Evolutionary conservation across 2,329 filamentous ascomycete genomes (phyloP), one percentile per base, ranked within the genome.

Genomic region (Chaetoscypha palmicola): DNA sequence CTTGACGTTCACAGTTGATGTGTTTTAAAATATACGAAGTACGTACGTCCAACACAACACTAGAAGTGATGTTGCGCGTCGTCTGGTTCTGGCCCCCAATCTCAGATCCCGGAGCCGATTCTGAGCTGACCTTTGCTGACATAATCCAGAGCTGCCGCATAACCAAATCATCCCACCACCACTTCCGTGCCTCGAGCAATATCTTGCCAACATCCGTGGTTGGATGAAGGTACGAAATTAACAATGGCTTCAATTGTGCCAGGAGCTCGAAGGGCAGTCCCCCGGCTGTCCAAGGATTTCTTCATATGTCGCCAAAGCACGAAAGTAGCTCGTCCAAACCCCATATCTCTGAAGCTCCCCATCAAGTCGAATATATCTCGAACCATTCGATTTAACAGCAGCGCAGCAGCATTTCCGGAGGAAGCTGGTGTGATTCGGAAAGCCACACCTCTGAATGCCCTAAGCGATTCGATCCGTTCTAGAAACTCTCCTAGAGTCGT

Each of bases 231-330:
- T 24, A 28, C 38, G 17, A 33, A 10, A 4, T 19, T 46, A 22
- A 39, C 55, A 47, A 63, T 63, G 60, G 54, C 60, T 45, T 63
- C 55, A 43, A 26, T 62, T 33, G 30, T 63, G 4, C 54, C 59
- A 14, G 52, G 53, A 9, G 39, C 62, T 20, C 51, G 60, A 20
- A 48, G 58, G 37, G 55, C 52, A 34, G 47, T 51, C 21, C 59
- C 59, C 8, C 47, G 46, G 30, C 49, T 62, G 38, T 52, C 56
- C 11, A 46, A 37, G 7, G 52, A 60, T 41, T 58, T 63, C 49
- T 60, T 61, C 34, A 48, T 59, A 35, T 61, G 57, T 31, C 57
- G 56, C 35, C 55, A 57, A 54, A 62, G 56, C 39, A 43, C 55
- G 3, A 57, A 52, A 17, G 48, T 51, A 37, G 32, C 48, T 4